phyloP scores from a whole-genome alignment of 257 asterid species.

The Salvia splendens region DNA sequence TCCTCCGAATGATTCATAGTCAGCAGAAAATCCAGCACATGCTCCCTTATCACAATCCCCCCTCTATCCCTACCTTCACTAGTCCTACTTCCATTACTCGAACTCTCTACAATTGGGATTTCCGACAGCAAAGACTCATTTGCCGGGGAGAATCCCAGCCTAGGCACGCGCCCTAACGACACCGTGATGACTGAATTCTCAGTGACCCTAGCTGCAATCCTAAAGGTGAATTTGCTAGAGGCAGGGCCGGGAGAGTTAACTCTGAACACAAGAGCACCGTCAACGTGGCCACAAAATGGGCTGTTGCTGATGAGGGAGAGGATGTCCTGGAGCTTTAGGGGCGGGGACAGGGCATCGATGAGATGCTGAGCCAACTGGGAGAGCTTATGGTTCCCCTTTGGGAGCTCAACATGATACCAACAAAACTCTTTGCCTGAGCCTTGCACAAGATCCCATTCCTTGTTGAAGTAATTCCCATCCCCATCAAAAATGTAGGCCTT shows the following conservation, averaged over 20 bases:
- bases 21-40: conserved; percentile 73
- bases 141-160: conserved; percentile 75
- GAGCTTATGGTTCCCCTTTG: conserved; percentile 76
- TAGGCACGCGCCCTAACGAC: conserved; percentile 93
- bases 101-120: conserved; percentile 74
- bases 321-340: conserved; percentile 92
- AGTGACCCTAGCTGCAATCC: conserved; percentile 83
- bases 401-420: conserved; percentile 98
- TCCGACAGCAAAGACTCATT: conserved; percentile 75
- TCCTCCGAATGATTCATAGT: conserved; percentile 95
- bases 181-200: conserved; percentile 89
- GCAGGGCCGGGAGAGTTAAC: conserved; percentile 96
- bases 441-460: conserved; percentile 86
- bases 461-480: conserved; percentile 71
- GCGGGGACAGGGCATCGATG: conserved; percentile 87
- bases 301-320: conserved; percentile 89
- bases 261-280: conserved; percentile 94
- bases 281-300: conserved; percentile 88
- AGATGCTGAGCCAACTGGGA: conserved; percentile 83
- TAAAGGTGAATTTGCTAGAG: conserved; percentile 72
- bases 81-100: conserved; percentile 36
- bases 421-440: conserved; percentile 90
- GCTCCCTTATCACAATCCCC: conserved; percentile 77
- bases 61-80: conserved; percentile 49
- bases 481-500: conserved; percentile 91